Evolutionary conservation across 2,329 filamentous ascomycete genomes (phyloP).

Genomic region (Passalora sequoiae): DNA sequence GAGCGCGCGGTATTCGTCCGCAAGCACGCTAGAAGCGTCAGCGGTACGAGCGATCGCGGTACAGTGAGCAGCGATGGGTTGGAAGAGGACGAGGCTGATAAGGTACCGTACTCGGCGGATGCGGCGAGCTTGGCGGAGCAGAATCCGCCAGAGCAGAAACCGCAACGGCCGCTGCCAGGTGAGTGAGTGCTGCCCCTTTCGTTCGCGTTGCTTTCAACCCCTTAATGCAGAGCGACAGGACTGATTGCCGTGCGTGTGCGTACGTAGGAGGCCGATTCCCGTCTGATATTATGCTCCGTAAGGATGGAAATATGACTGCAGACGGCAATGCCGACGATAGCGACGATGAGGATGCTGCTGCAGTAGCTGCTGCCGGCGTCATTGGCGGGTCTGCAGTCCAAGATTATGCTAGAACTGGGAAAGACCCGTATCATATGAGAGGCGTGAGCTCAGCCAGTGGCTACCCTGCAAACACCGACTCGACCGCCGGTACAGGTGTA

Average conservation of each 20-base stretch:
- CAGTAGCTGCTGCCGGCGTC: conserved; percentile 35
- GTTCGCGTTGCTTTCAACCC: conserved; percentile 21
- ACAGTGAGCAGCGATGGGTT: conserved; percentile 65
- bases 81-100: conserved; percentile 66
- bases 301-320: conserved; percentile 65
- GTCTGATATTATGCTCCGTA: conserved; percentile 83
- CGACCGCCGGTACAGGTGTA: conserved; percentile 1
- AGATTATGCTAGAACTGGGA: conserved; percentile 24
- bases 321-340: conserved; percentile 63
- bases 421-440: conserved; percentile 30
- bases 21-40: conserved; percentile 71
- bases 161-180: conserved; percentile 78
- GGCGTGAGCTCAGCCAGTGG: conserved; percentile 5
- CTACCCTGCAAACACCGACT: not conserved
- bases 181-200: conserved; percentile 43
- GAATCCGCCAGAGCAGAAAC: conserved; percentile 38
- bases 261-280: conserved; percentile 67
- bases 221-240: not conserved
- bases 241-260: conserved; percentile 9
- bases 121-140: conserved; percentile 38
- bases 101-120: conserved; percentile 60
- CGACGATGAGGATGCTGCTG: conserved; percentile 53
- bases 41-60: conserved; percentile 55
- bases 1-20: conserved; percentile 84
- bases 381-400: conserved; percentile 20